Evolutionary conservation across 805 yeast species (phyloP).

Genomic region (Pichia occidentalis): DNA sequence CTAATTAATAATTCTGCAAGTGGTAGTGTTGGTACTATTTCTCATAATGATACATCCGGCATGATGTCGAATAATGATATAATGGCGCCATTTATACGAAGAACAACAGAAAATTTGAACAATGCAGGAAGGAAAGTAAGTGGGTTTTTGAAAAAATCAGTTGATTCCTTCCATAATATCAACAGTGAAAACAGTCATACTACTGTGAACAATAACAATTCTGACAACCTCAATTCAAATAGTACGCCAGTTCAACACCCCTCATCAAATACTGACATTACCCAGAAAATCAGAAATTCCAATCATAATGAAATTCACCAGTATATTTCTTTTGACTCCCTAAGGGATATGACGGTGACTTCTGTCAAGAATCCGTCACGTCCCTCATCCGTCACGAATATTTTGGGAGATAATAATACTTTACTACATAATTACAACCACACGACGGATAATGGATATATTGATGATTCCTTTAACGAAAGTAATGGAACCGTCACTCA

Average conservation of each 20-base stretch:
- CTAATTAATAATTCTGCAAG: not conserved
- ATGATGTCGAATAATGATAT: slow-evolving; percentile 15
- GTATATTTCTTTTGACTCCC: slow-evolving; percentile 37
- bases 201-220: slow-evolving; percentile 1
- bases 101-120: slow-evolving; percentile 23
- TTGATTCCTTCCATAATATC: slow-evolving; percentile 16
- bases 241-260: too few relatives aligned
- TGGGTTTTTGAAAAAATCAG: slow-evolving; percentile 22
- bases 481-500: slow-evolving; percentile 2
- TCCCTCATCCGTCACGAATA: not conserved
- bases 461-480: not conserved
- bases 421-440: not conserved
- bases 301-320: slow-evolving; percentile 19
- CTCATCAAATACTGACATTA: too few relatives aligned
- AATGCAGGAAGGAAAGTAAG: slow-evolving; percentile 25
- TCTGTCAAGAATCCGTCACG: not conserved
- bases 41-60: slow-evolving; percentile 5
- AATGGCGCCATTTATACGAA: slow-evolving; percentile 21
- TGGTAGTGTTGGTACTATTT: slow-evolving; percentile 9
- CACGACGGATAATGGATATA: not conserved
- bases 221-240: not conserved
- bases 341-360: slow-evolving; percentile 23
- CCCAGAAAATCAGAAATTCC: too few relatives aligned
- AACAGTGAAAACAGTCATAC: not conserved
- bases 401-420: slow-evolving; percentile 4